Percentiles rank a stretch among this genome's conserved stretches.
Conservation (phyloP, 2,329 filamentous ascomycete species). For the Huntiella bhutanensis region DNA sequence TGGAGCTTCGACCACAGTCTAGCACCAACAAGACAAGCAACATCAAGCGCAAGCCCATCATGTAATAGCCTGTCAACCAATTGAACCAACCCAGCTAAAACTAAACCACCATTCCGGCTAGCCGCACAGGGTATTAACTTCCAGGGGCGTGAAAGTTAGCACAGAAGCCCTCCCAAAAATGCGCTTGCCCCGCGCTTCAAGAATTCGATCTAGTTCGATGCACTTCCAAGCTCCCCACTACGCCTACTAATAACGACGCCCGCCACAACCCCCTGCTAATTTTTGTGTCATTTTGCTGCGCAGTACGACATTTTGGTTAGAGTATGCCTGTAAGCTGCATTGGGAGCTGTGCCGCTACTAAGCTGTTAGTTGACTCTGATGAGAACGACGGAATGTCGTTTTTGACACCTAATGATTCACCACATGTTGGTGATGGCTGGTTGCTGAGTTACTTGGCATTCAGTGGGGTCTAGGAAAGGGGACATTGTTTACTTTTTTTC, state of each 20-base stretch:
- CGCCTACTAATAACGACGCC: constrained; percentile 3
- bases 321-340: no score
- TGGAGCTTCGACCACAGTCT: neutral
- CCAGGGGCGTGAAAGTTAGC: neutral
- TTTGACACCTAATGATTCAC: no score
- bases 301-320: no score
- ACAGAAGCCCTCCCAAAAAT: constrained; percentile 11
- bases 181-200: constrained; percentile 10
- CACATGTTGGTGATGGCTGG: no score
- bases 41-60: neutral
- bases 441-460: no score
- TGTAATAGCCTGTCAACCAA: neutral
- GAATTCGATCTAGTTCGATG: constrained; percentile 25
- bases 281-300: neutral
- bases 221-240: constrained; percentile 20
- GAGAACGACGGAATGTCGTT: no score
- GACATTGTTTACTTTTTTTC: no score
- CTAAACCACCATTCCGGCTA: no score
- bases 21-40: neutral
- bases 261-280: neutral
- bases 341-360: no score
- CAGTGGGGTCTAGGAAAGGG: no score
- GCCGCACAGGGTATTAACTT: neutral
- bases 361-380: no score
- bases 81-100: constrained; percentile 5